Conservation (phyloP, 2,329 filamentous ascomycete genomes). For the Lachnellula arida region DNA sequence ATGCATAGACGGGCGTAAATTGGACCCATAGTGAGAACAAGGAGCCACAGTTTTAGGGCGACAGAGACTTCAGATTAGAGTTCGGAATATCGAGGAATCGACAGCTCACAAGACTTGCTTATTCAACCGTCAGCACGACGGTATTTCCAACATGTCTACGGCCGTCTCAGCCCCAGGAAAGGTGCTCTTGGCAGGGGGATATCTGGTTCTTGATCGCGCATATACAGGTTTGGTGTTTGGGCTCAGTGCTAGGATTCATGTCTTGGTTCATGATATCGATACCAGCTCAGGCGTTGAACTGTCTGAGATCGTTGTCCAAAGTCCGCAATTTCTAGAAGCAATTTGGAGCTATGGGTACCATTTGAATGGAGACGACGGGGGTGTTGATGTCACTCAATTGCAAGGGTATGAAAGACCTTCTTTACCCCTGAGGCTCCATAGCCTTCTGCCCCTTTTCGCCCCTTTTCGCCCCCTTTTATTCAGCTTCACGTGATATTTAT, state of each 20-base stretch:
- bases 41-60: background rate
- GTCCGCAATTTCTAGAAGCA: conserved; percentile 84
- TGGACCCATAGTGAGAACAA: background rate
- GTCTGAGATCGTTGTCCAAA: conserved; percentile 76
- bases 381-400: conserved; percentile 75
- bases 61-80: background rate
- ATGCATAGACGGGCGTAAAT: background rate
- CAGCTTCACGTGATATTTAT: background rate
- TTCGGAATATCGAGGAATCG: conserved; percentile 3
- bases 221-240: conserved; percentile 75
- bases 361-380: conserved; percentile 65
- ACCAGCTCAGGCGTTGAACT: conserved; percentile 60
- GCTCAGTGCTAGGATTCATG: conserved; percentile 63
- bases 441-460: background rate
- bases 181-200: conserved; percentile 90
- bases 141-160: conserved; percentile 9
- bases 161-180: conserved; percentile 88
- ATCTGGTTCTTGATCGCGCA: conserved; percentile 83
- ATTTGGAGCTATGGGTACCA: conserved; percentile 85
- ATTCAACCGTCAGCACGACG: background rate
- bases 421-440: conserved; percentile 8
- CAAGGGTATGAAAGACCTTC: conserved; percentile 55
- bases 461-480: background rate
- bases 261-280: conserved; percentile 52
- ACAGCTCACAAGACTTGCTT: background rate